A percentile compares a stretch with the other conserved stretches of the same genome.
Evolutionary conservation across 2,329 filamentous ascomycete genomes (phyloP).

Genomic region (Volutella citrinella): DNA sequence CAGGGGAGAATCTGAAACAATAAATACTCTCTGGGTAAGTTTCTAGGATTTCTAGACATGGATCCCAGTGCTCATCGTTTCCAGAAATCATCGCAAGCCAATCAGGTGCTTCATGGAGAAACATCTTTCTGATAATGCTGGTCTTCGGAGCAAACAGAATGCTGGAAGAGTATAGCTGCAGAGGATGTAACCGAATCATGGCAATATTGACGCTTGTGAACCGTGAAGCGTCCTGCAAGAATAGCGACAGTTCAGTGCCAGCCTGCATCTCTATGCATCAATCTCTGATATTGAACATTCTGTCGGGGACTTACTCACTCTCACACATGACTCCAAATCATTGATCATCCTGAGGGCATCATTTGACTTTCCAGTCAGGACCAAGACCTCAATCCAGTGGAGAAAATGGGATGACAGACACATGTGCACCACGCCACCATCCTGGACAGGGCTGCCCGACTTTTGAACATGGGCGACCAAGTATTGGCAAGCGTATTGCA

Average conservation of each 20-base stretch:
- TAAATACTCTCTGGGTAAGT: background rate
- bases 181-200: conserved; percentile 3
- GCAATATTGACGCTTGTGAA: background rate
- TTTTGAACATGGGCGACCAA: conserved; percentile 32
- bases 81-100: conserved; percentile 1
- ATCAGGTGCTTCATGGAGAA: background rate
- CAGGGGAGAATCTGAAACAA: conserved; percentile 2
- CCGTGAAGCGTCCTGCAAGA: conserved; percentile 2
- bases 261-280: too few relatives aligned
- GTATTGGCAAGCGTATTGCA: conserved; percentile 41
- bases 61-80: background rate
- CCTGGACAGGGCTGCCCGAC: conserved; percentile 23
- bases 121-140: conserved; percentile 5
- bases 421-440: conserved; percentile 25
- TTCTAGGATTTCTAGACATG: conserved; percentile 4
- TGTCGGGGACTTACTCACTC: background rate
- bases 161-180: conserved; percentile 9
- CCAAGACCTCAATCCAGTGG: conserved; percentile 40
- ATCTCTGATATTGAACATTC: too few relatives aligned
- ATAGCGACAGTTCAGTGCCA: background rate
- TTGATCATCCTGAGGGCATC: conserved; percentile 1
- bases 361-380: conserved; percentile 24
- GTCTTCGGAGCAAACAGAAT: conserved; percentile 7
- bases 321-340: background rate
- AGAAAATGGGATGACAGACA: conserved; percentile 39